phyloP scores from a whole-genome alignment of 805 yeast genomes.

The Yarrowia divulgata region DNA sequence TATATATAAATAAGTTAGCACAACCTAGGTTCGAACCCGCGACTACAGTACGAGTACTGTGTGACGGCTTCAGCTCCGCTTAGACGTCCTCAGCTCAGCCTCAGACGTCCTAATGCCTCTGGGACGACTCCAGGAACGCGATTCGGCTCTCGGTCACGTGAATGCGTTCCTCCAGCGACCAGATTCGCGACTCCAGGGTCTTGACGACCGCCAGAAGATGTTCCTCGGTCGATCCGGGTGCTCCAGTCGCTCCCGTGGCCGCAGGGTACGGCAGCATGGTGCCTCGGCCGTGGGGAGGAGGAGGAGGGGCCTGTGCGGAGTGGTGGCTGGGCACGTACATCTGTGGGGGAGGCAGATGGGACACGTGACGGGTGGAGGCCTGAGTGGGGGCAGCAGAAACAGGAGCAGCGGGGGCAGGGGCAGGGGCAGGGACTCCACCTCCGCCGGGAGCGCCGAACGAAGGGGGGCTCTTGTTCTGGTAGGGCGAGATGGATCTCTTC shows the following conservation, averaged over 20 bases:
- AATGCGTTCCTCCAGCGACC: constrained; percentile 49
- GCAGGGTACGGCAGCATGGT: constrained; percentile 39
- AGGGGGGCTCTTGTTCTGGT: constrained; percentile 38
- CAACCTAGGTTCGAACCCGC: no score
- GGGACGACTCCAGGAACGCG: constrained; percentile 42
- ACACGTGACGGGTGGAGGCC: constrained; percentile 27
- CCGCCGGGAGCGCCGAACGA: constrained; percentile 30
- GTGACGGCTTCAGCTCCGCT: no score
- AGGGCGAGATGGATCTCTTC: constrained; percentile 22
- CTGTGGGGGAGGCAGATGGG: constrained; percentile 33
- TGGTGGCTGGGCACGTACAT: constrained; percentile 35
- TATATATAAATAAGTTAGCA: constrained; percentile 36
- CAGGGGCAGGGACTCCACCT: constrained; percentile 11
- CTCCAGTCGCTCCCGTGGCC: neutral
- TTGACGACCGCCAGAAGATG: constrained; percentile 45
- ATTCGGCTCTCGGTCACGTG: constrained; percentile 48
- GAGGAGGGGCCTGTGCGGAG: constrained; percentile 20
- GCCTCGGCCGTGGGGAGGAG: constrained; percentile 36
- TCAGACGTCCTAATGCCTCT: constrained; percentile 12
- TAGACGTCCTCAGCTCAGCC: no score
- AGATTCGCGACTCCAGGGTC: constrained; percentile 47
- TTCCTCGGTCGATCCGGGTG: constrained; percentile 41
- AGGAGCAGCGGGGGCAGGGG: no score
- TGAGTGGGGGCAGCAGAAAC: no score
- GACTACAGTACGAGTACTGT: no score